phyloP scores from a whole-genome alignment of 2,329 filamentous ascomycete species.

The Calonectria crousiana region DNA sequence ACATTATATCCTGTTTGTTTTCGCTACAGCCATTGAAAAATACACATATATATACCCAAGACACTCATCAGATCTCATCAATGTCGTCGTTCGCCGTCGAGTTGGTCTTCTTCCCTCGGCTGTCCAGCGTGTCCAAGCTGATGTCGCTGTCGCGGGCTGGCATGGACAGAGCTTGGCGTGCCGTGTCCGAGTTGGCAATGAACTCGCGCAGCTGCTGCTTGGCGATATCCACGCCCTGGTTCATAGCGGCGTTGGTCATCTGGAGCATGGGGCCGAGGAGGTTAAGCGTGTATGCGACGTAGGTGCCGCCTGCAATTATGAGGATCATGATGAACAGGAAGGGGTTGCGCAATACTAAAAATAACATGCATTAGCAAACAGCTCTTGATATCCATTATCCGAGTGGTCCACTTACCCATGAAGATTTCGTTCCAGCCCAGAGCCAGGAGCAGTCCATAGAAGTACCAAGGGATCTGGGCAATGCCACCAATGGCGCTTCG shows the following conservation, averaged over 20 bases:
- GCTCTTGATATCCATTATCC: not conserved
- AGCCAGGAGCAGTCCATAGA: conserved; percentile 89
- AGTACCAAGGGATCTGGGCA: conserved; percentile 93
- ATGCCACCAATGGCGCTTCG: conserved; percentile 95
- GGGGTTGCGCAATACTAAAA: conserved; percentile 88
- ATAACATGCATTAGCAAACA: conserved; percentile 23
- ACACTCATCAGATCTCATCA: conserved; percentile 67
- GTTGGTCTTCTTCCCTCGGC: conserved; percentile 64
- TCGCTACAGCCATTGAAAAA: conserved; percentile 37
- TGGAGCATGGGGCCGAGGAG: conserved; percentile 96
- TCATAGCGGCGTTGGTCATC: conserved; percentile 90
- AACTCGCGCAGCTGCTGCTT: conserved; percentile 94
- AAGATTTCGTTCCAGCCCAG: conserved; percentile 99
- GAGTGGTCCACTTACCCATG: conserved; percentile 75
- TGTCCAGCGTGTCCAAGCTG: conserved; percentile 71
- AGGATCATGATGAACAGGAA: conserved; percentile 92
- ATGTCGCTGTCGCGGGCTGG: conserved; percentile 65
- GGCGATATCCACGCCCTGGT: conserved; percentile 89
- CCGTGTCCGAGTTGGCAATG: conserved; percentile 87
- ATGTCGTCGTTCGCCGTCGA: conserved; percentile 60
- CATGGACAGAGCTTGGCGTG: conserved; percentile 86
- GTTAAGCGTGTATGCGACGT: conserved; percentile 93
- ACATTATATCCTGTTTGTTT: conserved; percentile 46
- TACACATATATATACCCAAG: conserved; percentile 28
- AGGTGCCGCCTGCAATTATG: conserved; percentile 80